phyloP scores from a whole-genome alignment of 176 grass and related monocot species.

The Rhipidocladum racemiflorum region DNA sequence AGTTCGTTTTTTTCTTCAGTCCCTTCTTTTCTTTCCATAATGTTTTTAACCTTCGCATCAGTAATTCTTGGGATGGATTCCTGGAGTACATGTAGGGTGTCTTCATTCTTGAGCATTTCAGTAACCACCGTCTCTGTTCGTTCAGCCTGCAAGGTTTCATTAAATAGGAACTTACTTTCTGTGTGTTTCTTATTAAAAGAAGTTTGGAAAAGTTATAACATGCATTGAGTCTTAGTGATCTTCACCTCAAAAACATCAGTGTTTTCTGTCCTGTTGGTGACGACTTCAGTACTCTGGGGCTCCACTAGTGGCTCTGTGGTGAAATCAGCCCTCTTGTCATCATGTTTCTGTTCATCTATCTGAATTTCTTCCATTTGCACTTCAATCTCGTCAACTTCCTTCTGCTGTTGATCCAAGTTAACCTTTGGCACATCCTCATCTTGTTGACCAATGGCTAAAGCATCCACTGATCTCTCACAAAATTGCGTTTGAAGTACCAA shows the following conservation, averaged over 20 bases:
- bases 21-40: constrained; percentile 24
- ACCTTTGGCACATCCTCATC: constrained; percentile 21
- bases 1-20: constrained; percentile 24
- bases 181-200: constrained; percentile 11
- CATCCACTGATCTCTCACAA: constrained; percentile 29
- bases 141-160: constrained; percentile 38
- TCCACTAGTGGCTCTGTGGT: constrained; percentile 23
- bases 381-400: constrained; percentile 26
- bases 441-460: constrained; percentile 9
- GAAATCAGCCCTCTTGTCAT: constrained; percentile 23
- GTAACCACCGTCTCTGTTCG: constrained; percentile 26
- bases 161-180: constrained; percentile 12
- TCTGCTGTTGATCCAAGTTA: constrained; percentile 31
- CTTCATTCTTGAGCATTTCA: constrained; percentile 33
- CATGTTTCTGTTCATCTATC: constrained; percentile 30
- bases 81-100: not conserved
- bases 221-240: constrained; percentile 21
- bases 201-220: not conserved
- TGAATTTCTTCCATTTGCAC: constrained; percentile 25
- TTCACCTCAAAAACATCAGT: constrained; percentile 32
- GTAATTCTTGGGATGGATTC: constrained; percentile 25
- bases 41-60: not conserved
- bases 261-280: not conserved
- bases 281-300: constrained; percentile 11
- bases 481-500: constrained; percentile 20